Conservation (phyloP, 2,329 filamentous ascomycete genomes). For the Aspergillus brasiliensis region DNA sequence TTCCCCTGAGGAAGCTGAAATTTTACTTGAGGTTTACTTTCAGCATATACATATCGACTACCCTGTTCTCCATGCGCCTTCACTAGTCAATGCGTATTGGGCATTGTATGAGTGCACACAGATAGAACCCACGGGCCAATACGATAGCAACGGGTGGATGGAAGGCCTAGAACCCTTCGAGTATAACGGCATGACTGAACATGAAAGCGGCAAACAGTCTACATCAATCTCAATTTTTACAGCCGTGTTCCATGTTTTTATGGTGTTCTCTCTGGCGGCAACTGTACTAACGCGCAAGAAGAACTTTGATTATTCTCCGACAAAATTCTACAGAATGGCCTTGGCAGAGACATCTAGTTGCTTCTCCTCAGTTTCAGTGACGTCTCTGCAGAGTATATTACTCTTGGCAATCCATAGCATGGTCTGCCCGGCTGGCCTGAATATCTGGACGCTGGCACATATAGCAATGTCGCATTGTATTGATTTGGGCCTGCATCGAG, state of each 20-base stretch:
- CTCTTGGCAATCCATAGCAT: slow-evolving; percentile 37
- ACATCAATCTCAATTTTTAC: slow-evolving; percentile 21
- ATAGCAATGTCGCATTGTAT: slow-evolving; percentile 43
- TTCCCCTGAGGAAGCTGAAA: slow-evolving; percentile 25
- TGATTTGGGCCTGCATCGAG: slow-evolving; percentile 42
- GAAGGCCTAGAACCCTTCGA: slow-evolving; percentile 22
- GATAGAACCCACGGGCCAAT: slow-evolving; percentile 11
- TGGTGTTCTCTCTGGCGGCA: slow-evolving; percentile 40
- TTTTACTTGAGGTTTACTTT: slow-evolving; percentile 29
- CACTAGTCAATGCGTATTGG: slow-evolving; percentile 28
- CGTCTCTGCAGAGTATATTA: slow-evolving; percentile 36
- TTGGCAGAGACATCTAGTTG: slow-evolving; percentile 33
- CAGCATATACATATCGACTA: slow-evolving; percentile 34
- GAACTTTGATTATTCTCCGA: slow-evolving; percentile 38
- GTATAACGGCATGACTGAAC: slow-evolving; percentile 29
- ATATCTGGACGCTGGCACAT: slow-evolving; percentile 42
- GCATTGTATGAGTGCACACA: slow-evolving; percentile 27
- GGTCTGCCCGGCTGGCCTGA: slow-evolving; percentile 36
- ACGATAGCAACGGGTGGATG: slow-evolving; percentile 31
- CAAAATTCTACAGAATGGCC: slow-evolving; percentile 38
- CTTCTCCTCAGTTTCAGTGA: slow-evolving; percentile 37
- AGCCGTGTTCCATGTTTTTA: slow-evolving; percentile 37
- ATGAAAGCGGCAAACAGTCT: not conserved
- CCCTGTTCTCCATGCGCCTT: slow-evolving; percentile 32
- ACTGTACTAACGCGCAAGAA: slow-evolving; percentile 37